Evolutionary conservation across 1,139 yeast species (phyloP).

Genomic region (Pichia sp.): DNA sequence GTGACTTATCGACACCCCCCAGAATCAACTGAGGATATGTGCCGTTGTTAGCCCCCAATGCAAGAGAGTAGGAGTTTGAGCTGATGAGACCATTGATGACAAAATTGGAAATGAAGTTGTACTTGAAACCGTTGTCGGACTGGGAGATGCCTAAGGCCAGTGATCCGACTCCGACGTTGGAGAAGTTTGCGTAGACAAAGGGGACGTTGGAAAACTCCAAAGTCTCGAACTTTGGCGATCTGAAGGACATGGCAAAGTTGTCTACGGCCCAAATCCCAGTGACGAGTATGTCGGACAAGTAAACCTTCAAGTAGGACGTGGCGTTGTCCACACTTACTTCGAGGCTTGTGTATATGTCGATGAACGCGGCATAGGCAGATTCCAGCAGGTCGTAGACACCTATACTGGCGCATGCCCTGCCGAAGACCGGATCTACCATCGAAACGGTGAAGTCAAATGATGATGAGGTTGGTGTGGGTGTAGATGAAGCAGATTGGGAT

Average conservation of each 20-base stretch:
- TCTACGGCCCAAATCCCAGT: slow-evolving; percentile 27
- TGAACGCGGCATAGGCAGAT: slow-evolving; percentile 12
- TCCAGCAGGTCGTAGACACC: slow-evolving; percentile 19
- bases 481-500: not conserved
- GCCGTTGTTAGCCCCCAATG: slow-evolving; percentile 35
- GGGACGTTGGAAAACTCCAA: slow-evolving; percentile 20
- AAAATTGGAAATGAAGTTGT: slow-evolving; percentile 36
- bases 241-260: slow-evolving; percentile 14
- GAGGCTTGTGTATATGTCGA: slow-evolving; percentile 5
- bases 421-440: slow-evolving; percentile 1
- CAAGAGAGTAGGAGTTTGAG: slow-evolving; percentile 53
- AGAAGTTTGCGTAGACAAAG: slow-evolving; percentile 37
- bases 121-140: slow-evolving; percentile 12
- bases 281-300: slow-evolving; percentile 19
- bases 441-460: not conserved
- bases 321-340: slow-evolving; percentile 11
- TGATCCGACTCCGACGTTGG: slow-evolving; percentile 48
- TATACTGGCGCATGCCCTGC: slow-evolving; percentile 11
- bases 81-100: slow-evolving; percentile 38
- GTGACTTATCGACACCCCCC: slow-evolving; percentile 53
- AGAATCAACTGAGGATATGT: slow-evolving; percentile 40
- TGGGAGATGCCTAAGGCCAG: slow-evolving; percentile 49
- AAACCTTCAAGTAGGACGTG: slow-evolving; percentile 10
- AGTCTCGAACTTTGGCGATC: not conserved
- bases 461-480: slow-evolving; percentile 15